Conservation (phyloP, 768 basidiomycete species). For the Lactarius tabidus region DNA sequence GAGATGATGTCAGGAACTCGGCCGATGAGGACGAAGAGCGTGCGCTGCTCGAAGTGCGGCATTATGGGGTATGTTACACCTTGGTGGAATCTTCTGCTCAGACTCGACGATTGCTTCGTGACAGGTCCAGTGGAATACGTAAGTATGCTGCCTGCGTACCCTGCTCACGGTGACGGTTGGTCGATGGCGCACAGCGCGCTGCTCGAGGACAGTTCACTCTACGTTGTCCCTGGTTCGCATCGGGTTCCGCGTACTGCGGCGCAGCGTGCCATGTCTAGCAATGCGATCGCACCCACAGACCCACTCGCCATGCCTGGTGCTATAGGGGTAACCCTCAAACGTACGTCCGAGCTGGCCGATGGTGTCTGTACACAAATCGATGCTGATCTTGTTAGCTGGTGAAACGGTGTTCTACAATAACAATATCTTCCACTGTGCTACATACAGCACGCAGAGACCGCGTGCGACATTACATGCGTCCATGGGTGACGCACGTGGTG, state of each 20-base stretch:
- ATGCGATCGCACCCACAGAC: conserved; percentile 46
- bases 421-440: conserved; percentile 73
- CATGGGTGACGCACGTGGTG: conserved; percentile 61
- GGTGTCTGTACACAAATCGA: background rate
- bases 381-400: conserved; percentile 42
- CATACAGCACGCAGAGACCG: conserved; percentile 46
- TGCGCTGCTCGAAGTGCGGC: conserved; percentile 52
- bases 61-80: conserved; percentile 54
- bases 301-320: conserved; percentile 71
- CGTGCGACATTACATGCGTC: conserved; percentile 69
- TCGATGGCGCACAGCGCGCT: conserved; percentile 46
- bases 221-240: conserved; percentile 68
- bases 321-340: conserved; percentile 49
- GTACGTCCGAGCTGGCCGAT: conserved; percentile 35
- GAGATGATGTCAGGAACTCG: conserved; percentile 64
- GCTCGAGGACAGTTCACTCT: conserved; percentile 65
- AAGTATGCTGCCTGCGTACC: conserved; percentile 29
- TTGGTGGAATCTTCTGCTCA: background rate
- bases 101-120: background rate
- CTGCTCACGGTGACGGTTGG: background rate
- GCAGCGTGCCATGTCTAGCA: conserved; percentile 55
- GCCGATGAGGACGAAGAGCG: conserved; percentile 59
- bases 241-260: conserved; percentile 48
- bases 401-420: conserved; percentile 79
- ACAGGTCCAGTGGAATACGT: conserved; percentile 84